Percentiles rank a stretch among this genome's conserved stretches.
Conservation (phyloP, 1,284 basidiomycete genomes). For the Leccinum brunneo-olivaceum region DNA sequence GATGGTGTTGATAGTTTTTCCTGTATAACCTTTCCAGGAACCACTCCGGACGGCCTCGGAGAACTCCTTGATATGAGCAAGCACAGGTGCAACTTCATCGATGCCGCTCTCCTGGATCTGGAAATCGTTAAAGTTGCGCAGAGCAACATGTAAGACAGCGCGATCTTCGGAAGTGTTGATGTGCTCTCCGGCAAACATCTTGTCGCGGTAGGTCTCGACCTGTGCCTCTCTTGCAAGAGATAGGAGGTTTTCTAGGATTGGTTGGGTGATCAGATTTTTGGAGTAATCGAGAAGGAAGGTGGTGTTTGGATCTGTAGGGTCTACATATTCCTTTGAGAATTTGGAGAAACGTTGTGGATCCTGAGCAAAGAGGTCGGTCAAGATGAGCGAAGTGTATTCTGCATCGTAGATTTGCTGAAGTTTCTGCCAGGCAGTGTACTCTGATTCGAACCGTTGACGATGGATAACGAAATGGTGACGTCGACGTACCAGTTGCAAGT, state of each 20-base stretch:
- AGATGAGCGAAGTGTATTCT: conserved; percentile 69
- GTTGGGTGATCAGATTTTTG: conserved; percentile 91
- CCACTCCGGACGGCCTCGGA: conserved; percentile 81
- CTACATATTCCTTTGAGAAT: conserved; percentile 76
- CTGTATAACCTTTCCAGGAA: conserved; percentile 94
- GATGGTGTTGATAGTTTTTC: conserved; percentile 89
- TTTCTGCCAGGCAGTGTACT: conserved; percentile 86
- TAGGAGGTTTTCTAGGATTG: conserved; percentile 75
- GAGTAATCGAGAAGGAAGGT: conserved; percentile 93
- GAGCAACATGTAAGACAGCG: conserved; percentile 91
- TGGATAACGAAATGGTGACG: background rate
- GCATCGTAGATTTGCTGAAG: conserved; percentile 81
- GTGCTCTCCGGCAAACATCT: conserved; percentile 93
- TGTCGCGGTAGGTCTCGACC: conserved; percentile 82
- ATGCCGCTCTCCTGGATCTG: conserved; percentile 78
- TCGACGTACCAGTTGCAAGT: conserved; percentile 41
- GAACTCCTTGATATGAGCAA: conserved; percentile 91
- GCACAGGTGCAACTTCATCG: conserved; percentile 77
- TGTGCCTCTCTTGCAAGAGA: conserved; percentile 80
- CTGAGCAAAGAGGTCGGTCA: conserved; percentile 87
- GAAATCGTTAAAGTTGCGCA: conserved; percentile 79
- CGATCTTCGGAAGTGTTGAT: conserved; percentile 98
- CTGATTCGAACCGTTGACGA: conserved; percentile 35
- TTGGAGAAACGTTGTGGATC: conserved; percentile 85
- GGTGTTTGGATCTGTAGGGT: conserved; percentile 58